phyloP scores from a whole-genome alignment of 2,329 filamentous ascomycete species.

The Aspergillus pseudoviridinutans region DNA sequence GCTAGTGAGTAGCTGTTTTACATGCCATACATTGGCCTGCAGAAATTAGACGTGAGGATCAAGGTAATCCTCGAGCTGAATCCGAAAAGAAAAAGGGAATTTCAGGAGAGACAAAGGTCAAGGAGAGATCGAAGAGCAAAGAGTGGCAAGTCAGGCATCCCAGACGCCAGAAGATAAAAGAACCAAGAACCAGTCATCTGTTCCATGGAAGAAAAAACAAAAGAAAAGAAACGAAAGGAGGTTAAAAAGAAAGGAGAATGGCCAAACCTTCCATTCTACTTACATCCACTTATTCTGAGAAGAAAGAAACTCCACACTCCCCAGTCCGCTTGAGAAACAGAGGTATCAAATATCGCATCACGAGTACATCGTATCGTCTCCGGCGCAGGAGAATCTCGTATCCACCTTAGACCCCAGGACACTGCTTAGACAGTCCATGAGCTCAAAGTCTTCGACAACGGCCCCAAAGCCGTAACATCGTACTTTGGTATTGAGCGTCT shows the following conservation, averaged over 20 bases:
- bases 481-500: conserved; percentile 73
- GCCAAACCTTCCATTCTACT: not conserved
- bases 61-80: not conserved
- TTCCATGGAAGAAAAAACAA: not conserved
- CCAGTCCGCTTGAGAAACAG: not conserved
- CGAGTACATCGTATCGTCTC: conserved; percentile 33
- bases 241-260: not conserved
- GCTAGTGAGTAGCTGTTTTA: not conserved
- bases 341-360: conserved; percentile 10
- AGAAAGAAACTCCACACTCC: not conserved
- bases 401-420: conserved; percentile 51
- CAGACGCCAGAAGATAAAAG: not conserved
- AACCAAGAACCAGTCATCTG: not conserved
- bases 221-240: not conserved
- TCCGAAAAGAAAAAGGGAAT: not conserved
- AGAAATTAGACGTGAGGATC: not conserved
- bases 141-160: not conserved
- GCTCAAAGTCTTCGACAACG: conserved; percentile 64
- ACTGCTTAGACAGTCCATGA: conserved; percentile 68
- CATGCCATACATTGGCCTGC: not conserved
- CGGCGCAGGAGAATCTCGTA: conserved; percentile 18
- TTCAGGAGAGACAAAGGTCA: not conserved
- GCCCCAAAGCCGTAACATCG: conserved; percentile 84
- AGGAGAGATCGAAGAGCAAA: not conserved
- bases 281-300: not conserved